Conservation (phyloP, 2,329 filamentous ascomycete genomes). For the Ambrosiella cleistominuta region DNA sequence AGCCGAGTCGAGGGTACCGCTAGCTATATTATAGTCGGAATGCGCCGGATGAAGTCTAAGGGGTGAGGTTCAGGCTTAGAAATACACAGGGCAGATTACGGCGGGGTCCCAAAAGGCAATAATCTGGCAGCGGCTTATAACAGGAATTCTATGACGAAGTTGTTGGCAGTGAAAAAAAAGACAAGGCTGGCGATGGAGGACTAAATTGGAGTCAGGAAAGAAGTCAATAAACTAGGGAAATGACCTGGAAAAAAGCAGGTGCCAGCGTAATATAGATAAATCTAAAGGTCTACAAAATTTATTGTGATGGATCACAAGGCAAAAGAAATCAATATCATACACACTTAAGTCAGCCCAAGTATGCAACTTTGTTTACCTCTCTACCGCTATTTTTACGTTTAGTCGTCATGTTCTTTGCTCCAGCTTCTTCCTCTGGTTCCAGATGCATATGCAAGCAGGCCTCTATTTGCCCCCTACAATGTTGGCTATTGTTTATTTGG, state of each 20-base stretch:
- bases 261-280: not conserved
- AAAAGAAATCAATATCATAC: not conserved
- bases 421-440: not conserved
- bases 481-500: not conserved
- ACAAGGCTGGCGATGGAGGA: not conserved
- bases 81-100: not conserved
- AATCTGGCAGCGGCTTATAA: not conserved
- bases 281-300: not conserved
- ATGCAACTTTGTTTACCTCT: conserved; percentile 1
- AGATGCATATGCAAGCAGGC: not conserved
- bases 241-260: not conserved
- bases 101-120: not conserved
- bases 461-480: not conserved
- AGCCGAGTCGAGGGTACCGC: not conserved
- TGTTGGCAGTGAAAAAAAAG: not conserved
- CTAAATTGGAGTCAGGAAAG: not conserved
- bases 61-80: not conserved
- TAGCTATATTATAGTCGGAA: not conserved
- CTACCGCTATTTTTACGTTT: not conserved
- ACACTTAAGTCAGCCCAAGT: not conserved
- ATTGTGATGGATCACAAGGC: not conserved
- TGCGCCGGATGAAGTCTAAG: not conserved
- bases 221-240: not conserved
- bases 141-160: not conserved
- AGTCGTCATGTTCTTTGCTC: not conserved